Conservation (phyloP, 2,329 filamentous ascomycete genomes). For the Tolypocladium tropicale region DNA sequence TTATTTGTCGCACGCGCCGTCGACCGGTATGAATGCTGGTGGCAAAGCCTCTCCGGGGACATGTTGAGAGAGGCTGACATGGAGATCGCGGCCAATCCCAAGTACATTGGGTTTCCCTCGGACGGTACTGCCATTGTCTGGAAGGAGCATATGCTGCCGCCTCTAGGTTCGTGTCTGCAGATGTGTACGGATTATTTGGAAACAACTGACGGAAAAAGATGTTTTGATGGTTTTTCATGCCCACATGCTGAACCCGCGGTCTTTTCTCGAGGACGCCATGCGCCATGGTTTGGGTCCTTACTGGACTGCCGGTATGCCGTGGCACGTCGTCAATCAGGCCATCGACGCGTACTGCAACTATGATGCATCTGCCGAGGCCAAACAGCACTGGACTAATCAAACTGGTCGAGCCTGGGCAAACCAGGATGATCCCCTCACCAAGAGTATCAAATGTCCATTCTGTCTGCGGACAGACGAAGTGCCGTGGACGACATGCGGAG, state of each 20-base stretch:
- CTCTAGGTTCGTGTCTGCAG: slow-evolving; percentile 35
- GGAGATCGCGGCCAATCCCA: slow-evolving; percentile 7
- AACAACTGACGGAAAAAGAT: slow-evolving; percentile 31
- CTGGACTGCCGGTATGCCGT: slow-evolving; percentile 58
- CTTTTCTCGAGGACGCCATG: slow-evolving; percentile 65
- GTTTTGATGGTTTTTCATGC: slow-evolving; percentile 73
- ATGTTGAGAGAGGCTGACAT: slow-evolving; percentile 27
- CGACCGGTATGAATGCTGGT: slow-evolving; percentile 60
- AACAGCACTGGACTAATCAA: slow-evolving; percentile 31
- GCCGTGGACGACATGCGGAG: slow-evolving; percentile 50
- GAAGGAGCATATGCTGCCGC: slow-evolving; percentile 38
- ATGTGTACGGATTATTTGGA: not conserved
- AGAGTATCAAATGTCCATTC: slow-evolving; percentile 42
- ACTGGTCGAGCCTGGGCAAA: slow-evolving; percentile 52
- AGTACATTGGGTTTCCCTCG: slow-evolving; percentile 23
- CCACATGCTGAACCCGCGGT: slow-evolving; percentile 66
- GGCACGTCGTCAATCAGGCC: slow-evolving; percentile 44
- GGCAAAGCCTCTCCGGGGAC: slow-evolving; percentile 26
- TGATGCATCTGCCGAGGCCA: slow-evolving; percentile 30
- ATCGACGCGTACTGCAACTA: slow-evolving; percentile 54
- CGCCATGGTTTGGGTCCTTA: slow-evolving; percentile 41
- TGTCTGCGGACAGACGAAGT: slow-evolving; percentile 34
- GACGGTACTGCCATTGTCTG: slow-evolving; percentile 16
- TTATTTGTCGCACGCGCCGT: slow-evolving; percentile 59
- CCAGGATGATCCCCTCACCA: slow-evolving; percentile 35